phyloP scores from a whole-genome alignment of 2,329 filamentous ascomycete genomes.

The Thelonectria rubi region DNA sequence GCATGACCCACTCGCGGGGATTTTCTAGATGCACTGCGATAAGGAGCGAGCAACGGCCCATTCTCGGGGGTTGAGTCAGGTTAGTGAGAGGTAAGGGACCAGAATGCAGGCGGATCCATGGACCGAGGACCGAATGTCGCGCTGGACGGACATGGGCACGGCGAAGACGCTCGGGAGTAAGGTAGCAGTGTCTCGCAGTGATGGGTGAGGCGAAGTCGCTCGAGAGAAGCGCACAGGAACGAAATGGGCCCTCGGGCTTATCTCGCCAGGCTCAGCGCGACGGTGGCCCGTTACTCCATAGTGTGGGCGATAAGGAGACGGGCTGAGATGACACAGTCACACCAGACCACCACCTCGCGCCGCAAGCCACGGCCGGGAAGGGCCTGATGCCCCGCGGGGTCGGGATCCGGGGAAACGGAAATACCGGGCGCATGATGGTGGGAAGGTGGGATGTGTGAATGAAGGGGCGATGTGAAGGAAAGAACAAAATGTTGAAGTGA shows the following conservation, averaged over 20 bases:
- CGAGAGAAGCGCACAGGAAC: conserved; percentile 7
- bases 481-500: background rate
- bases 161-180: conserved; percentile 10
- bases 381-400: conserved; percentile 32
- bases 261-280: conserved; percentile 10
- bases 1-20: conserved; percentile 33
- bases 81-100: conserved; percentile 14
- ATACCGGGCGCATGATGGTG: conserved; percentile 19
- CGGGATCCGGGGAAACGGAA: conserved; percentile 39
- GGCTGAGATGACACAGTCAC: conserved; percentile 14
- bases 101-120: conserved; percentile 27
- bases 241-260: conserved; percentile 10
- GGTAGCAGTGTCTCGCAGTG: conserved; percentile 6
- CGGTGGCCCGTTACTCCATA: conserved; percentile 18
- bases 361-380: background rate
- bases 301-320: conserved; percentile 14
- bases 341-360: background rate
- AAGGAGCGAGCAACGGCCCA: conserved; percentile 37
- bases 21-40: conserved; percentile 36
- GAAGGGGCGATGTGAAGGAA: background rate
- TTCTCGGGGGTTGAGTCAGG: conserved; percentile 26
- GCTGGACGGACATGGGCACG: conserved; percentile 19
- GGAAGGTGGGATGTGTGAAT: background rate
- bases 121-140: conserved; percentile 15
- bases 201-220: conserved; percentile 10